Evolutionary conservation across 139 green algal genomes (phyloP), one percentile per base, ranked within the genome.

Genomic region (Closterium sp.): DNA sequence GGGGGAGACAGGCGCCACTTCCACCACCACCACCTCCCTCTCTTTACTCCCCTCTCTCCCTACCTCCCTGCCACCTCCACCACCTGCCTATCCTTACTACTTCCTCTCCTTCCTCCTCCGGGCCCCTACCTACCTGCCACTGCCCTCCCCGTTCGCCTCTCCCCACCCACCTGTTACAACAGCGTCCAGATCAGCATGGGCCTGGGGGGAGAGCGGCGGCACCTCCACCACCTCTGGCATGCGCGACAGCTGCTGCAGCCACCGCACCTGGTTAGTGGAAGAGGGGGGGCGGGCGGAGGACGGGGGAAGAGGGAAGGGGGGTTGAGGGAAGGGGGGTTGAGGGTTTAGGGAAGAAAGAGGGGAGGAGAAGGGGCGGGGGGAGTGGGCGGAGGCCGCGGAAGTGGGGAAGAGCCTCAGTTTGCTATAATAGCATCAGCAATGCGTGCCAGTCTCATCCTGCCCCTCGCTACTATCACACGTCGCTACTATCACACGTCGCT

Each of bases 161-260:
- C 45, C 45, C 11, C 11, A 70, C 45, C 45, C 45, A 70, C 45
- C 45, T 7, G 45, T 19, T 4, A 70, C 45, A 19, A 70, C 62
- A 9, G 95, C 86, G 85, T 99, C 98, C 34, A 99, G 96, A 27
- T 98, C 28, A 2, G 92, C 93, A 34, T 96, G 96, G n/a, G 98
- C 97, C 30, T 96, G 94, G 13, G 92, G 62, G 85, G 91, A 96
- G 95, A 99, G 97, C 0, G 96, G 70, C 9, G 97, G 97, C 73
- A 99, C 98, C 95, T 99, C 97, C 24, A 86, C 86, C 1, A 99
- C 95, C 88, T 97, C 94, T 0, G 95, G 93, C 11, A 98, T 96
- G 9, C 86, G n/a, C 22, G 96, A 93, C 29, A 99, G 97, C 92
- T 97, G 95, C 95, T 99, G 97, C 92, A 99, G 96, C 98, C 98